A percentile compares a stretch with the other conserved stretches of the same genome.
These are phyloP conservation scores for Helichrysum umbraculigerum DNA, from an alignment of 129 eudicot species.

Conservation along the genomic window DNA sequence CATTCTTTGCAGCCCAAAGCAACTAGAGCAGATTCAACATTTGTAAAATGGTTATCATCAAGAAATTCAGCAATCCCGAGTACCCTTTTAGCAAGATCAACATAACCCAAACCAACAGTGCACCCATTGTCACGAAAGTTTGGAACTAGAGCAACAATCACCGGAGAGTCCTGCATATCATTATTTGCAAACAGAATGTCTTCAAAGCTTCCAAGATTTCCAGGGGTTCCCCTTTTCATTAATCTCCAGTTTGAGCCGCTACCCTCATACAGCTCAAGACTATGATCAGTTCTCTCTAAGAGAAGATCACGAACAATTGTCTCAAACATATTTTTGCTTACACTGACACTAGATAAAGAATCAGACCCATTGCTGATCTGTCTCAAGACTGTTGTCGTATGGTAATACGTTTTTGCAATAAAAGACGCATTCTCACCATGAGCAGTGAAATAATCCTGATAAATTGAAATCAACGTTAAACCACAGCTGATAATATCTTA, in stretches of 20 bases:
- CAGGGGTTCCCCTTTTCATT: constrained; percentile 86
- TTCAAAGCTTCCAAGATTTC: constrained; percentile 89
- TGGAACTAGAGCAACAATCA: constrained; percentile 64
- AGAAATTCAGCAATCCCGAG: constrained; percentile 88
- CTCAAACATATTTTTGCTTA: constrained; percentile 88
- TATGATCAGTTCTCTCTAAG: constrained; percentile 90
- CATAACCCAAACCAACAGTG: constrained; percentile 66
- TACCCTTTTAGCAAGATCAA: constrained; percentile 75
- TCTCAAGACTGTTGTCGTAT: constrained; percentile 79
- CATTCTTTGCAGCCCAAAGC: constrained; percentile 98
- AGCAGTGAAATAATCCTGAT: constrained; percentile 84
- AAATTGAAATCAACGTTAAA: background rate
- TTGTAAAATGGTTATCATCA: constrained; percentile 88
- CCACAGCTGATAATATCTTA: background rate
- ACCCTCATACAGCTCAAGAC: constrained; percentile 86
- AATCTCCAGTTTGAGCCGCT: constrained; percentile 88
- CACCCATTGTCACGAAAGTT: constrained; percentile 66
- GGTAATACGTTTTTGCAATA: constrained; percentile 86
- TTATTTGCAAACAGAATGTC: constrained; percentile 90
- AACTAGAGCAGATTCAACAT: constrained; percentile 83
- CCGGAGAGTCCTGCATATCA: constrained; percentile 95
- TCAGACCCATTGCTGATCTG: constrained; percentile 80
- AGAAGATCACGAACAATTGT: constrained; percentile 84
- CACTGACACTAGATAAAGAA: constrained; percentile 82
- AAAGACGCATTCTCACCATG: constrained; percentile 92